Percentiles rank a stretch among this genome's conserved stretches.
These are phyloP conservation scores for Passalora sequoiae DNA, from an alignment of 2,329 filamentous ascomycete species.

Conservation along the genomic window DNA sequence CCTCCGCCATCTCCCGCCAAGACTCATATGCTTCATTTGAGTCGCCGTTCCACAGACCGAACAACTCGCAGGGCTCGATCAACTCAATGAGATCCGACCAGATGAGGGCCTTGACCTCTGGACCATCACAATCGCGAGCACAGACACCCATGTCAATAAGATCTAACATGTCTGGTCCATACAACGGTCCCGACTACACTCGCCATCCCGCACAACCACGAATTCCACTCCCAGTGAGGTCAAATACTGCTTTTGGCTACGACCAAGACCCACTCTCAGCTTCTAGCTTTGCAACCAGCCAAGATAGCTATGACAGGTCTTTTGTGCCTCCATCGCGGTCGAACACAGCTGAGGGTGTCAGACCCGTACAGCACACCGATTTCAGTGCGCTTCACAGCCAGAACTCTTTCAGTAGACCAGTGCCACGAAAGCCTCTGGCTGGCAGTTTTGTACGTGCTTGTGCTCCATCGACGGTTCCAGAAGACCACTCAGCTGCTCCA, in stretches of 20 bases:
- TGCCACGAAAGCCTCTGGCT: slow-evolving; percentile 13
- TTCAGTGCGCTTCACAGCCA: slow-evolving; percentile 27
- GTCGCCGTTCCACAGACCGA: slow-evolving; percentile 19
- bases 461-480: slow-evolving; percentile 14
- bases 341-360: slow-evolving; percentile 27
- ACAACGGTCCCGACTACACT: slow-evolving; percentile 12
- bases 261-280: slow-evolving; percentile 13
- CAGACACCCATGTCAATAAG: slow-evolving; percentile 14
- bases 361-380: slow-evolving; percentile 19
- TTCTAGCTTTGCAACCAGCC: slow-evolving; percentile 9
- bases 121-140: slow-evolving; percentile 6
- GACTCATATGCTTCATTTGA: slow-evolving; percentile 23
- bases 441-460: slow-evolving; percentile 14
- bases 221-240: slow-evolving; percentile 16
- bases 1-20: slow-evolving; percentile 23
- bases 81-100: slow-evolving; percentile 12
- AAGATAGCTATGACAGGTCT: slow-evolving; percentile 16
- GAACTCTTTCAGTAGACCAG: slow-evolving; percentile 22
- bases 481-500: slow-evolving; percentile 6
- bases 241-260: slow-evolving; percentile 16
- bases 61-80: slow-evolving; percentile 17
- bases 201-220: slow-evolving; percentile 14
- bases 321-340: slow-evolving; percentile 19
- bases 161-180: slow-evolving; percentile 8
- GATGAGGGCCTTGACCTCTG: slow-evolving; percentile 8